Conservation (phyloP, 1,284 basidiomycete species). For the Butyriboletus pseudospeciosus region DNA sequence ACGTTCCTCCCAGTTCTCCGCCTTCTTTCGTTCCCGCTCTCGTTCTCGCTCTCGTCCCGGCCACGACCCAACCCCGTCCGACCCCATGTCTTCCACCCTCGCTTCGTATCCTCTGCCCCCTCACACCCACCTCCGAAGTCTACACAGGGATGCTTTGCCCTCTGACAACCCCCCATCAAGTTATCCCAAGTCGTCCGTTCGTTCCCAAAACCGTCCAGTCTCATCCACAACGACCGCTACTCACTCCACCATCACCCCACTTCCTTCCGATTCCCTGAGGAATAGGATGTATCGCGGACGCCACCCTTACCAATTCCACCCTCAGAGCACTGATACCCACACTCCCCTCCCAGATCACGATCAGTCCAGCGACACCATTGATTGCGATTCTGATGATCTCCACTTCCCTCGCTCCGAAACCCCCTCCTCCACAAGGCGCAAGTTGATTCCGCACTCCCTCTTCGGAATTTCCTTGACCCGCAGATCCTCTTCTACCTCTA, state of each 20-base stretch:
- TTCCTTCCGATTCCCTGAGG: constrained; percentile 40
- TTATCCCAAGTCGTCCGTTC: constrained; percentile 42
- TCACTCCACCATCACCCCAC: constrained; percentile 53
- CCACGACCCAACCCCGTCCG: constrained; percentile 8
- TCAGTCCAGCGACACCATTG: constrained; percentile 12
- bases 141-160: constrained; percentile 6
- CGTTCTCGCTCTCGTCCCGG: constrained; percentile 47
- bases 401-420: constrained; percentile 27
- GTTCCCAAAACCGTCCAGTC: constrained; percentile 56
- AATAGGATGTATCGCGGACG: constrained; percentile 15
- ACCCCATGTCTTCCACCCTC: constrained; percentile 23
- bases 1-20: constrained; percentile 39
- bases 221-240: constrained; percentile 61
- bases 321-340: constrained; percentile 12
- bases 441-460: constrained; percentile 40
- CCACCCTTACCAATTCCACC: constrained; percentile 16
- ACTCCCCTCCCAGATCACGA: constrained; percentile 16
- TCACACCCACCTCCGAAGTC: constrained; percentile 14
- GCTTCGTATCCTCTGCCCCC: constrained; percentile 11
- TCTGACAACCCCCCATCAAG: constrained; percentile 18
- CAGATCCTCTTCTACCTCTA: constrained; percentile 35
- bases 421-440: constrained; percentile 28
- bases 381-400: constrained; percentile 26
- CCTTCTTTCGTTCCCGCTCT: constrained; percentile 51
- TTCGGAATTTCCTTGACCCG: constrained; percentile 47